Evolutionary conservation across 2,329 filamentous ascomycete species (phyloP).

Genomic region (Talaromyces pinophilus): DNA sequence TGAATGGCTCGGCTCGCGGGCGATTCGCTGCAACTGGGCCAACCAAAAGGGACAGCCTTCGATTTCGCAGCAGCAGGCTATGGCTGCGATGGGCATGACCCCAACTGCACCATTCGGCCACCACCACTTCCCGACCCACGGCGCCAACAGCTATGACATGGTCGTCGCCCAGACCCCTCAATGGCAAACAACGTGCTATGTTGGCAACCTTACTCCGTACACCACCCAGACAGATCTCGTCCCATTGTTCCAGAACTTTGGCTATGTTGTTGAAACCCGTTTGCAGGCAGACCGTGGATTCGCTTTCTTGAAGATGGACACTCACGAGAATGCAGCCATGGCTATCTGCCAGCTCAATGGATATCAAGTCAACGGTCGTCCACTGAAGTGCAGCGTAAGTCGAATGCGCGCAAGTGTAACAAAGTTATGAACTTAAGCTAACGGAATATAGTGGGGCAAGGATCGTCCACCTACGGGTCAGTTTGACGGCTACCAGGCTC

Average conservation of each 20-base stretch:
- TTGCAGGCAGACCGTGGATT: conserved; percentile 98
- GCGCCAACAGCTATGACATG: conserved; percentile 96
- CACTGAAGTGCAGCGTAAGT: conserved; percentile 97
- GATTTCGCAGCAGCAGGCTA: conserved; percentile 94
- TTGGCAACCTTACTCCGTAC: conserved; percentile 96
- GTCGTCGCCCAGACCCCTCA: conserved; percentile 90
- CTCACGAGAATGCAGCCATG: conserved; percentile 96
- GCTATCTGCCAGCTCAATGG: conserved; percentile 97
- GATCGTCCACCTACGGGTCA: conserved; percentile 87
- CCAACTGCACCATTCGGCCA: conserved; percentile 87
- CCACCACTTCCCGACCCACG: conserved; percentile 96
- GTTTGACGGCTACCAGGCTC: conserved; percentile 81
- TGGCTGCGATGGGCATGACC: conserved; percentile 97
- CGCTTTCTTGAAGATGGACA: conserved; percentile 99
- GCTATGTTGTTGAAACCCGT: conserved; percentile 93
- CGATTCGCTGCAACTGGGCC: conserved; percentile 99
- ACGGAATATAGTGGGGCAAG: conserved; percentile 82
- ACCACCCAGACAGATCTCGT: conserved; percentile 95
- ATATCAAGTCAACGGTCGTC: conserved; percentile 95
- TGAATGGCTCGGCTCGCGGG: conserved; percentile 96
- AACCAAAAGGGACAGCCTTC: conserved; percentile 99
- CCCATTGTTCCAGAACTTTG: conserved; percentile 98
- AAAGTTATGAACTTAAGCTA: conserved; percentile 11
- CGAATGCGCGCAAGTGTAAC: background rate
- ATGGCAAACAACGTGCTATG: conserved; percentile 98